phyloP scores from a whole-genome alignment of 352 stramenopile species.

The Pilasporangium apinafurcum region DNA sequence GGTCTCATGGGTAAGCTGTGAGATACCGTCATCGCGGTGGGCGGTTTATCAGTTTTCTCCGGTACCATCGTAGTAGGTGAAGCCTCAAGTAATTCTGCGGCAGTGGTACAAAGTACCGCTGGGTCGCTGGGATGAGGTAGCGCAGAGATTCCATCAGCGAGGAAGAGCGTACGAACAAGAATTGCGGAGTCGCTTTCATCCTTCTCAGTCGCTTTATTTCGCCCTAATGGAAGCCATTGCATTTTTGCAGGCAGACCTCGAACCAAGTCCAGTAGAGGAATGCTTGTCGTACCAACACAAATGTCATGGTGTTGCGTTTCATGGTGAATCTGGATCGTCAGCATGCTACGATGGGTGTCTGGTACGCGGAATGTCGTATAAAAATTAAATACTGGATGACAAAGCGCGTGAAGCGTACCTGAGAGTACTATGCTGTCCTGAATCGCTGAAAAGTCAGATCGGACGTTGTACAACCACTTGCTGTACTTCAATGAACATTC shows the following conservation, averaged over 20 bases:
- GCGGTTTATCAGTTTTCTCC: not conserved
- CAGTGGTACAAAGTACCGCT: conserved; percentile 24
- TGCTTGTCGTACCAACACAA: conserved; percentile 17
- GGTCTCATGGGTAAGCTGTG: not conserved
- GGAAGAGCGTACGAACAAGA: conserved; percentile 49
- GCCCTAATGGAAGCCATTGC: conserved; percentile 50
- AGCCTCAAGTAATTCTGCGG: conserved; percentile 32
- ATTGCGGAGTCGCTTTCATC: conserved; percentile 4
- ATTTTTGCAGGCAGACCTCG: conserved; percentile 55
- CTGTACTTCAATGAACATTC: not conserved
- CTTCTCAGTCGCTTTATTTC: no score
- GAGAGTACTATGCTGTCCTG: conserved; percentile 43
- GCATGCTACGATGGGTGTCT: conserved; percentile 25
- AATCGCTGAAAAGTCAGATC: conserved; percentile 25
- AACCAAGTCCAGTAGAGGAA: conserved; percentile 45
- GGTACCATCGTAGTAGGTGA: not conserved
- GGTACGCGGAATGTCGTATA: conserved; percentile 34
- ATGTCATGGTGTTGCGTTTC: conserved; percentile 22
- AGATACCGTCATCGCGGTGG: not conserved
- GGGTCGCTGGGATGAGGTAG: conserved; percentile 31
- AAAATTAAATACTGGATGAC: conserved; percentile 38
- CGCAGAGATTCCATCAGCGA: conserved; percentile 40
- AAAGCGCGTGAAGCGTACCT: conserved; percentile 32
- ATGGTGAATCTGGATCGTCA: conserved; percentile 40
- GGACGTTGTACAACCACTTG: conserved; percentile 34